Evolutionary conservation across 169 alveolate genomes (phyloP).

Genomic region (Cryptosporidium xiaoi): DNA sequence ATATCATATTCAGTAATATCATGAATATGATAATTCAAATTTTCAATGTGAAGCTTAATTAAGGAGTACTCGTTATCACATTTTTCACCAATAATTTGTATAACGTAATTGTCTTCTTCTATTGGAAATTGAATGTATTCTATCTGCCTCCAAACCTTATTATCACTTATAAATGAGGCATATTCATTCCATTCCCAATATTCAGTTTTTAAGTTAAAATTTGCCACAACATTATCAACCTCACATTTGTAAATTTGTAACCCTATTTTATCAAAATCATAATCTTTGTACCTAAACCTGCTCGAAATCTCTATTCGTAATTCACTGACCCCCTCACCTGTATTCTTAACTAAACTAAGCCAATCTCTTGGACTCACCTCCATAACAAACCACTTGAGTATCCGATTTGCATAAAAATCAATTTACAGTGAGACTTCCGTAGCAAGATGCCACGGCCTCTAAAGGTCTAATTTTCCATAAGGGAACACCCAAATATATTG

Average conservation of each 20-base stretch:
- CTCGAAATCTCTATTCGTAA: background rate
- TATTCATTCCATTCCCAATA: background rate
- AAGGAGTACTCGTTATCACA: background rate
- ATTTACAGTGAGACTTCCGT: too few relatives aligned
- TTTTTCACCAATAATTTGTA: background rate
- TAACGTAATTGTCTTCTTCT: background rate
- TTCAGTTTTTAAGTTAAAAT: background rate
- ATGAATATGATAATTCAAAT: slow-evolving; percentile 27
- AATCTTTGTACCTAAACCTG: background rate
- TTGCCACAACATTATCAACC: background rate
- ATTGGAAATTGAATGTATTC: background rate
- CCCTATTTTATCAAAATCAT: background rate
- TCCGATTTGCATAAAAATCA: too few relatives aligned
- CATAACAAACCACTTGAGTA: too few relatives aligned
- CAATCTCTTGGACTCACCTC: too few relatives aligned
- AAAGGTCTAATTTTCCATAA: too few relatives aligned
- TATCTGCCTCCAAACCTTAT: background rate
- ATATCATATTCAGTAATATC: background rate
- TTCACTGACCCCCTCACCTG: background rate
- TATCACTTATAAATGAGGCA: background rate
- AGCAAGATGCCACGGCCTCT: too few relatives aligned
- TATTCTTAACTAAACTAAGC: background rate
- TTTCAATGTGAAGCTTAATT: slow-evolving; percentile 2
- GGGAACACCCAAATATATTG: too few relatives aligned
- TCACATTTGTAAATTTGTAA: background rate